Percentiles rank a stretch among this genome's conserved stretches.
These are phyloP conservation scores for Umbelopsis sp. DNA, from an alignment of 192 early-diverging fungal species.

Conservation along the genomic window DNA sequence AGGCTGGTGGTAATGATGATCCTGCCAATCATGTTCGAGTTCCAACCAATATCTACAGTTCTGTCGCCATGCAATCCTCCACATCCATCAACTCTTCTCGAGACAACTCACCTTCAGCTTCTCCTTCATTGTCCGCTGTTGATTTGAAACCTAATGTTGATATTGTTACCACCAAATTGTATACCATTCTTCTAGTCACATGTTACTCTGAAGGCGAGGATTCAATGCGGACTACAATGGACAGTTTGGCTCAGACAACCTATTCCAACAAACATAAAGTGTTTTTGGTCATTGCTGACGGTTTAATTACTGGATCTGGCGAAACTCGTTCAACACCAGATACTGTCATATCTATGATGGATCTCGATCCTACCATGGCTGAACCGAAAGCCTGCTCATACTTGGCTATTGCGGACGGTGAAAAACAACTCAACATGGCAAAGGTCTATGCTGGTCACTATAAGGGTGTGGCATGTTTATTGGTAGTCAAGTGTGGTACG, in stretches of 20 bases:
- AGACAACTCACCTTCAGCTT: slow-evolving; percentile 1
- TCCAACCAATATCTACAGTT: slow-evolving; percentile 30
- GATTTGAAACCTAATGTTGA: slow-evolving; percentile 31
- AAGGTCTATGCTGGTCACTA: slow-evolving; percentile 84
- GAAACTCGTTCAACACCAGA: slow-evolving; percentile 77
- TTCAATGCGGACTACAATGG: slow-evolving; percentile 80
- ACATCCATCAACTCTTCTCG: slow-evolving; percentile 7
- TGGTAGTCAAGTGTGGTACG: slow-evolving; percentile 77
- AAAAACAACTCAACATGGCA: slow-evolving; percentile 84
- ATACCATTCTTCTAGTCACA: slow-evolving; percentile 80
- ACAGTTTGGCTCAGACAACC: slow-evolving; percentile 78
- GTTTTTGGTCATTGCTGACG: slow-evolving; percentile 88
- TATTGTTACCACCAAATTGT: slow-evolving; percentile 56
- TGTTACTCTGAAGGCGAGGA: slow-evolving; percentile 91
- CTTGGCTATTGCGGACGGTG: slow-evolving; percentile 77
- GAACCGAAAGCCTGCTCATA: slow-evolving; percentile 81
- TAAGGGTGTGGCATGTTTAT: slow-evolving; percentile 62
- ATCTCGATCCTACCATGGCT: slow-evolving; percentile 59
- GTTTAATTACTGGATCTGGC: slow-evolving; percentile 83
- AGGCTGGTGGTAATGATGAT: slow-evolving; percentile 38
- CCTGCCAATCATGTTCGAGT: slow-evolving; percentile 36
- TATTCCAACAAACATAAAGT: slow-evolving; percentile 88
- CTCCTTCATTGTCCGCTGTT: slow-evolving; percentile 20
- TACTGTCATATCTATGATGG: slow-evolving; percentile 80
- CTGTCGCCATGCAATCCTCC: neutral